Base-by-base conservation (phyloP, 1,284 basidiomycete species). In the Ganoderma lingzhi region DNA sequence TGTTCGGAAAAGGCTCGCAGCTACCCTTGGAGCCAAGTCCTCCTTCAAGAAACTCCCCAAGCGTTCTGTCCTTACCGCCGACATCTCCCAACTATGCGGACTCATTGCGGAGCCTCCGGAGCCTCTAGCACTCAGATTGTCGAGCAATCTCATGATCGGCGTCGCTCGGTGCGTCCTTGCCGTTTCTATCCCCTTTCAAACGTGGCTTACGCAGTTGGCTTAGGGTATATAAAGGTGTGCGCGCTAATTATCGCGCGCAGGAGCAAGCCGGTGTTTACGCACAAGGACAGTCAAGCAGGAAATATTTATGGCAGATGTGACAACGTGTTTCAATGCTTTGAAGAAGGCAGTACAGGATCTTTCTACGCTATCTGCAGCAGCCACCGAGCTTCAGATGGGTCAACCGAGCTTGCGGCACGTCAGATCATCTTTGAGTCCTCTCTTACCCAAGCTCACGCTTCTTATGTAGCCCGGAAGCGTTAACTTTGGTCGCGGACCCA, bases 131-230 rank as follows among this genome's bases (percentile, higher is more conserved):
- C 82, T 97, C 65, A 86, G 95, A 60, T 83, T 96, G 66, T 95
- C 94, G 14, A 95, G 94, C 69, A 94, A 94, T 77, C 81, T 97
- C 44, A 90, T 97, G 84, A 90, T 96, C 66, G 95, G 95, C 6
- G 95, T 93, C 28, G 92, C 91, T 30, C 89, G 95, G 95, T 96
- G 78, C 28, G 72, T 66, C 28, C 30, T 72, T 87, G n/a, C 23
- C 66, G 14, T 14, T 17, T 44, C 4, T 37, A 4, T 55, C 23
- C 42, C n/a, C 30, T 53, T 9, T 14, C 1, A 6, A 17, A 30
- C 41, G 42, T 15, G 6, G 15, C 30, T 37, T 45, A 51, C 17
- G 32, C 32, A 28, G 44, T 6, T 42, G 5, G 12, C 19, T 3
- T 35, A 93, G 91, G 3, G 90, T 93, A 5, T 94, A 93, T 78